phyloP scores from a whole-genome alignment of 2,329 filamentous ascomycete species.

The Ambrosiella xylebori region DNA sequence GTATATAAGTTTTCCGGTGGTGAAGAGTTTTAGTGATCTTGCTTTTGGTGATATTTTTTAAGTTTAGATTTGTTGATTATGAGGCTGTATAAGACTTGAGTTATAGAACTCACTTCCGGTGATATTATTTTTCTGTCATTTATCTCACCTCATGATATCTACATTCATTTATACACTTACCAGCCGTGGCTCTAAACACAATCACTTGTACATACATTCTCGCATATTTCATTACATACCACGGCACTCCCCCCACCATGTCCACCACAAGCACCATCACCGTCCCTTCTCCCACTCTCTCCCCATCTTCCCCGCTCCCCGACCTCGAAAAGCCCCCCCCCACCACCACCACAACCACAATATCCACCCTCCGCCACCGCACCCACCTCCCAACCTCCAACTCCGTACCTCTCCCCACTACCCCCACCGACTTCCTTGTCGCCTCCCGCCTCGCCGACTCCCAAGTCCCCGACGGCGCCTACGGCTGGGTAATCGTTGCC shows the following conservation, averaged over 20 bases:
- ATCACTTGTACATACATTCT: too few species aligned
- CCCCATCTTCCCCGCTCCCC: neutral
- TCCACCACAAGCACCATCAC: neutral
- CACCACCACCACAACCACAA: neutral
- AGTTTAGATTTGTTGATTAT: too few species aligned
- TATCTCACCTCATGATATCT: too few species aligned
- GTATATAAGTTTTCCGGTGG: too few species aligned
- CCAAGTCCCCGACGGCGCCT: slow-evolving; percentile 34
- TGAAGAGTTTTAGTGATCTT: too few species aligned
- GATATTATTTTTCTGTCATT: too few species aligned
- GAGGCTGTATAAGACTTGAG: too few species aligned
- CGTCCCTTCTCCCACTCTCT: neutral
- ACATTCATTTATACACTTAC: too few species aligned
- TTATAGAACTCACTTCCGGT: too few species aligned
- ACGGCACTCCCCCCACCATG: neutral
- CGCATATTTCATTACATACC: too few species aligned
- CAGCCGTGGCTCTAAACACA: too few species aligned
- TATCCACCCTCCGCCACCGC: neutral
- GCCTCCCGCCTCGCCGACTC: slow-evolving; percentile 29
- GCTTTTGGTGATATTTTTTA: too few species aligned
- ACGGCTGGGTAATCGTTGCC: slow-evolving; percentile 37
- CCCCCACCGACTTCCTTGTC: slow-evolving; percentile 18
- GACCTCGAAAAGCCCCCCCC: neutral
- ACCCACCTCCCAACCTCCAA: neutral
- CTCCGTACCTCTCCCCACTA: neutral